Conservation (phyloP, 176 grass and related monocot species). For the Eleusine coracana region DNA sequence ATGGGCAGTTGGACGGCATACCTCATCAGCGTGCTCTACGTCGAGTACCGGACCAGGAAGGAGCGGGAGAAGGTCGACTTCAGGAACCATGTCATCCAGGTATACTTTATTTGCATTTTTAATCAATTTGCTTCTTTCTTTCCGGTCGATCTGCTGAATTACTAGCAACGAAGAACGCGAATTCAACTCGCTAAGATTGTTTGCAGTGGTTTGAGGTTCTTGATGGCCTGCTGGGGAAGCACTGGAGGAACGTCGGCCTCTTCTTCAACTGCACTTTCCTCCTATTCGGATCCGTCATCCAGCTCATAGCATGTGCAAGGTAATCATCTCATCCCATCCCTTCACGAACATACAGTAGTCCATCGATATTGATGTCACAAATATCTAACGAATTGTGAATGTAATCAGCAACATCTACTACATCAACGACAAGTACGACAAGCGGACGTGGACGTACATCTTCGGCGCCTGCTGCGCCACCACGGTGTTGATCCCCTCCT, state of each 20-base stretch:
- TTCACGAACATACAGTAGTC: too few species aligned
- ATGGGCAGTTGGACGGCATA: constrained; percentile 98
- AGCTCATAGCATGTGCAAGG: constrained; percentile 96
- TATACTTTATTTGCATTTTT: too few species aligned
- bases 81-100: constrained; percentile 96
- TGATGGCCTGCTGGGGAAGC: constrained; percentile 74
- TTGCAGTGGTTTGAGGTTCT: constrained; percentile 99
- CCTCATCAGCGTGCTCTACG: constrained; percentile 90
- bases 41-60: constrained; percentile 86
- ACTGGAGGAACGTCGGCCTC: constrained; percentile 89
- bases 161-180: too few species aligned
- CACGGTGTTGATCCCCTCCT: constrained; percentile 95
- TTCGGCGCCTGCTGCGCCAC: constrained; percentile 97
- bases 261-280: constrained; percentile 99
- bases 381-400: too few species aligned
- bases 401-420: constrained; percentile 91
- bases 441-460: constrained; percentile 97
- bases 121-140: too few species aligned
- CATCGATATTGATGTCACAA: too few species aligned
- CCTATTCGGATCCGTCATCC: constrained; percentile 98
- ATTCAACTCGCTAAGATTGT: too few species aligned
- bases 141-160: too few species aligned
- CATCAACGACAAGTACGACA: constrained; percentile 92
- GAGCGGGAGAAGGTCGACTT: constrained; percentile 91
- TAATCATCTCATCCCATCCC: neutral